Conservation (phyloP, 208 protist genomes). For the Trichomonas vaginalis region DNA sequence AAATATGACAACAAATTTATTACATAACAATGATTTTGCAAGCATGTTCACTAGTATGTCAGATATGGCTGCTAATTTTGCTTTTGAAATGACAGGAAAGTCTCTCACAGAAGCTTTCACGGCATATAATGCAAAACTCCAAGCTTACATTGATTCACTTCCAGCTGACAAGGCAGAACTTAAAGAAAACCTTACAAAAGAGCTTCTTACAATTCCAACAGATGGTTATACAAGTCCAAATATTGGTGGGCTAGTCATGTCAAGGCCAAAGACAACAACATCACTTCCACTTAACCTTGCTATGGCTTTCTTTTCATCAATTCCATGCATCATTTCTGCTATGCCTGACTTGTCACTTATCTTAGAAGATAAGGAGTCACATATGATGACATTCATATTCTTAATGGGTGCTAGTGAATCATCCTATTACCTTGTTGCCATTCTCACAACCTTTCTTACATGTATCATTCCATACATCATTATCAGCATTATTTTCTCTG, state of each 20-base stretch:
- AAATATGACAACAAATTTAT: not conserved
- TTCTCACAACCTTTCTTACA: not conserved
- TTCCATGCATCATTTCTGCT: not conserved
- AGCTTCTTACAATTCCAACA: not conserved
- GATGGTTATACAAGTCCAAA: not conserved
- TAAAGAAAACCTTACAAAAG: not conserved
- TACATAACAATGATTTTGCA: not conserved
- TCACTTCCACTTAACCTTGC: not conserved
- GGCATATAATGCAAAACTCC: not conserved
- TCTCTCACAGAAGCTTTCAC: not conserved
- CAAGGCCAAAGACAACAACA: not conserved
- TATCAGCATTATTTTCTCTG: not conserved
- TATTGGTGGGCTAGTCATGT: not conserved
- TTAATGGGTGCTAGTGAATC: not conserved
- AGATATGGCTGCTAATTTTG: not conserved
- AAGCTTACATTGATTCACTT: not conserved
- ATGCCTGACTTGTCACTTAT: not conserved
- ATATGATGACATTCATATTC: not conserved
- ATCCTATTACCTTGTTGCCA: not conserved
- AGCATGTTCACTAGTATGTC: not conserved
- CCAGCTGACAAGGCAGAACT: not conserved
- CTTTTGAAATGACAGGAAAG: not conserved
- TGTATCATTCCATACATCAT: not conserved
- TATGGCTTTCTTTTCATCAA: not conserved
- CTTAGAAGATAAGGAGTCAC: not conserved